Conservation (phyloP, 768 basidiomycete species). For the Boletus sensibilis region DNA sequence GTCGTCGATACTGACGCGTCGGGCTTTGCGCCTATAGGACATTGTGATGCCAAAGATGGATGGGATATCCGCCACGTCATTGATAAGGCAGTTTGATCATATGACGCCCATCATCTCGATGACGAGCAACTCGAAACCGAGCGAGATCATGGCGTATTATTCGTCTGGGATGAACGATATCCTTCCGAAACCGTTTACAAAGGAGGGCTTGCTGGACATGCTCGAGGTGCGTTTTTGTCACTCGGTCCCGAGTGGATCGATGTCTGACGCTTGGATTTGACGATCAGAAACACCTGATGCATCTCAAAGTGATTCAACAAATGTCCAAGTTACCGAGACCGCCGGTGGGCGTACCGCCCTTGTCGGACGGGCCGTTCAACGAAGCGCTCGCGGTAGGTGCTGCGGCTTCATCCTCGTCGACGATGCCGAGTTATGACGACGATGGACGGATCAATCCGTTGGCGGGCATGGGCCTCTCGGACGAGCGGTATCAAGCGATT, state of each 20-base stretch:
- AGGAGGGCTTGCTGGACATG: slow-evolving; percentile 86
- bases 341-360: slow-evolving; percentile 63
- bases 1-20: not conserved
- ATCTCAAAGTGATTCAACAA: slow-evolving; percentile 83
- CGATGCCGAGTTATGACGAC: slow-evolving; percentile 32
- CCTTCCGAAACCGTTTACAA: slow-evolving; percentile 96
- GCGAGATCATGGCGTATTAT: slow-evolving; percentile 85
- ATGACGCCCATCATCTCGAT: slow-evolving; percentile 98
- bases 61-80: slow-evolving; percentile 85
- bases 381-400: slow-evolving; percentile 51
- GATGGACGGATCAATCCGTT: slow-evolving; percentile 76
- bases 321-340: slow-evolving; percentile 60
- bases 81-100: slow-evolving; percentile 93
- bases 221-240: slow-evolving; percentile 60
- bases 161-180: slow-evolving; percentile 90
- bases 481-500: slow-evolving; percentile 84
- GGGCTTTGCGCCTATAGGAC: slow-evolving; percentile 50
- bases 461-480: slow-evolving; percentile 82
- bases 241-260: not conserved
- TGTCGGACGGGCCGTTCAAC: slow-evolving; percentile 52
- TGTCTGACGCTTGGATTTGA: not conserved
- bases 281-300: slow-evolving; percentile 76
- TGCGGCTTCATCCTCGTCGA: slow-evolving; percentile 17
- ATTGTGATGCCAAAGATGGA: slow-evolving; percentile 93
- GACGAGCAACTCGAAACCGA: slow-evolving; percentile 93